Evolutionary conservation across 2,329 filamentous ascomycete genomes (phyloP).

Genomic region (Penicillium olsonii): DNA sequence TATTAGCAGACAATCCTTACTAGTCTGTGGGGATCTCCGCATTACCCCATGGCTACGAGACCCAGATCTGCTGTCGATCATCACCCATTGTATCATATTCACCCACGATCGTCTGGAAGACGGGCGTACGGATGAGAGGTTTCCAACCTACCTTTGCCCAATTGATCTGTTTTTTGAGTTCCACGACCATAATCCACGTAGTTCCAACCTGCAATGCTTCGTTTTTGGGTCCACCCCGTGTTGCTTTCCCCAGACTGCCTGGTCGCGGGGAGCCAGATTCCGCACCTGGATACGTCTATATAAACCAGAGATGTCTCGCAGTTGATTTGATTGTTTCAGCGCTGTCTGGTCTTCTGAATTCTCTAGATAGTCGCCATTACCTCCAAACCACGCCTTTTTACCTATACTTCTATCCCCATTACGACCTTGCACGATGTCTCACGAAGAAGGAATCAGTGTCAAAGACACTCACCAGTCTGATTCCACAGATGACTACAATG

Average conservation of each 20-base stretch:
- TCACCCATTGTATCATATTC: not conserved
- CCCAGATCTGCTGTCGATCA: conserved; percentile 1
- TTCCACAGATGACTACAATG: conserved; percentile 2
- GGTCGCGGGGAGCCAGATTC: not conserved
- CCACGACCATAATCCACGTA: too few species aligned
- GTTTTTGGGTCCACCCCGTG: conserved; percentile 6
- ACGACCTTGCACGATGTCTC: not conserved
- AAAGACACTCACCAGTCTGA: conserved; percentile 5
- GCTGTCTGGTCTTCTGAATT: not conserved
- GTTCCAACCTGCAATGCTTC: not conserved
- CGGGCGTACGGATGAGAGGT: conserved; percentile 2
- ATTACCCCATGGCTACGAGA: not conserved
- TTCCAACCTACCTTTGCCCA: too few species aligned
- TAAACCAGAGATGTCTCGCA: not conserved
- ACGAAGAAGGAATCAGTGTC: conserved; percentile 6
- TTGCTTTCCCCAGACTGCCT: not conserved
- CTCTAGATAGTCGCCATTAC: too few species aligned
- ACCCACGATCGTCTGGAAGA: not conserved
- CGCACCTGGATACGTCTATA: not conserved
- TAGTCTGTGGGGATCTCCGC: not conserved
- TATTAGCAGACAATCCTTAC: not conserved
- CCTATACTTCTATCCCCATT: not conserved
- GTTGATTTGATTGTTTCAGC: not conserved
- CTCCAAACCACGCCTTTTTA: not conserved
- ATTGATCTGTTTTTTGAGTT: not conserved